phyloP scores from a whole-genome alignment of 1,284 basidiomycete species.

The Somion occarium region DNA sequence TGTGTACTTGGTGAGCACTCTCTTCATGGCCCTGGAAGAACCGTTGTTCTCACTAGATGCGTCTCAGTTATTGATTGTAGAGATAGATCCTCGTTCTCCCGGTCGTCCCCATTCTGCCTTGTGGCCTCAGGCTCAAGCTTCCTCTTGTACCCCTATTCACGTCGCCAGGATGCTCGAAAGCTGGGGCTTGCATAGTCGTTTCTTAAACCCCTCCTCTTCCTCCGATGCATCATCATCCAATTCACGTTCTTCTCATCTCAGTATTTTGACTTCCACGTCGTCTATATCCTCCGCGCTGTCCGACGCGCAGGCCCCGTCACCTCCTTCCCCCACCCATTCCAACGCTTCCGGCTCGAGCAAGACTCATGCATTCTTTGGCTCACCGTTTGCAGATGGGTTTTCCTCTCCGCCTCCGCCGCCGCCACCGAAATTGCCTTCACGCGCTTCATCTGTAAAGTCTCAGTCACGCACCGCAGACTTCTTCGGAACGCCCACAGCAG shows the following conservation, averaged over 20 bases:
- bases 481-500: slow-evolving; percentile 21
- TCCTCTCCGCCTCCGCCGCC: slow-evolving; percentile 25
- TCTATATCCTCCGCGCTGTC: slow-evolving; percentile 20
- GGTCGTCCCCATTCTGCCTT: no score
- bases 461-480: slow-evolving; percentile 30
- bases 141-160: no score
- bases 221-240: slow-evolving; percentile 15
- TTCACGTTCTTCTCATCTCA: slow-evolving; percentile 25
- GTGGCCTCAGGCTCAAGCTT: no score
- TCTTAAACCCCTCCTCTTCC: slow-evolving; percentile 22
- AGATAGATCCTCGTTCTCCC: not conserved
- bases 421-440: slow-evolving; percentile 23
- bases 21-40: not conserved
- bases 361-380: slow-evolving; percentile 29
- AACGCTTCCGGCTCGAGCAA: slow-evolving; percentile 21
- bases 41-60: not conserved
- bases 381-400: slow-evolving; percentile 22
- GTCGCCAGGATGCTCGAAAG: slow-evolving; percentile 21
- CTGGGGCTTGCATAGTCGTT: slow-evolving; percentile 18
- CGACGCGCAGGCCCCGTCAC: slow-evolving; percentile 13
- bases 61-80: not conserved
- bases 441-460: slow-evolving; percentile 18
- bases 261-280: slow-evolving; percentile 23
- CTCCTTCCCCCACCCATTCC: slow-evolving; percentile 20
- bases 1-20: not conserved